phyloP scores from a whole-genome alignment of 1,284 basidiomycete genomes.

The Heterobasidion parviporum region DNA sequence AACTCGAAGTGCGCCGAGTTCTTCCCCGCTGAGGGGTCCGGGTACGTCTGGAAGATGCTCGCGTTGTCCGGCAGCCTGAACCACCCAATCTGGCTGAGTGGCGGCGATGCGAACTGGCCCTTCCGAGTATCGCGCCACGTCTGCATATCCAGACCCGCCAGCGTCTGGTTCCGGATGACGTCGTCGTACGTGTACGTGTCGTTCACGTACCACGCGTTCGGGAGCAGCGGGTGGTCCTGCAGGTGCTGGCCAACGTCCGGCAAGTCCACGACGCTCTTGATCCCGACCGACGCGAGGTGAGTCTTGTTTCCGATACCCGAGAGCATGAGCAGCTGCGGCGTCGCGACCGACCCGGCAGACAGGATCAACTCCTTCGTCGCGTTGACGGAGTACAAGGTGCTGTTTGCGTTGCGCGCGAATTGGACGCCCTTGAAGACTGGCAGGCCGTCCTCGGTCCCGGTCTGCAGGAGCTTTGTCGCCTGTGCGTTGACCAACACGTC shows the following conservation, averaged over 20 bases:
- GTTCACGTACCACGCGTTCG: constrained; percentile 20
- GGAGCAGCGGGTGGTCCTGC: constrained; percentile 24
- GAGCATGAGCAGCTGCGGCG: constrained; percentile 34
- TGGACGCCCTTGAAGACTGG: constrained; percentile 5
- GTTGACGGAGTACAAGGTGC: constrained; percentile 12
- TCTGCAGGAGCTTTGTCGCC: constrained; percentile 12
- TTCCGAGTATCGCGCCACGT: constrained; percentile 19
- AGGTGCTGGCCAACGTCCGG: constrained; percentile 32
- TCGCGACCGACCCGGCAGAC: constrained; percentile 28
- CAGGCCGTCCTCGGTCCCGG: background rate
- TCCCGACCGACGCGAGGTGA: constrained; percentile 21
- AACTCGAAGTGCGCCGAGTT: constrained; percentile 9
- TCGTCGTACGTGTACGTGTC: constrained; percentile 16
- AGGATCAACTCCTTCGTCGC: constrained; percentile 23
- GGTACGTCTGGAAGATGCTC: constrained; percentile 17
- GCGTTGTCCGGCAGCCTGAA: constrained; percentile 20
- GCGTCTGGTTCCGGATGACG: constrained; percentile 10
- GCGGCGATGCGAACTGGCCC: constrained; percentile 15
- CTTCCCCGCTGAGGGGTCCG: constrained; percentile 29
- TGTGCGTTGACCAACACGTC: constrained; percentile 25
- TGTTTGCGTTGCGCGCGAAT: background rate
- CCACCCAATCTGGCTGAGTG: constrained; percentile 17
- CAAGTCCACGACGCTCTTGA: constrained; percentile 21
- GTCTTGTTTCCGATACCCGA: constrained; percentile 31
- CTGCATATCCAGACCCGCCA: constrained; percentile 8